phyloP scores from a whole-genome alignment of 192 early-diverging fungal genomes.

The Kappamyces sp. region DNA sequence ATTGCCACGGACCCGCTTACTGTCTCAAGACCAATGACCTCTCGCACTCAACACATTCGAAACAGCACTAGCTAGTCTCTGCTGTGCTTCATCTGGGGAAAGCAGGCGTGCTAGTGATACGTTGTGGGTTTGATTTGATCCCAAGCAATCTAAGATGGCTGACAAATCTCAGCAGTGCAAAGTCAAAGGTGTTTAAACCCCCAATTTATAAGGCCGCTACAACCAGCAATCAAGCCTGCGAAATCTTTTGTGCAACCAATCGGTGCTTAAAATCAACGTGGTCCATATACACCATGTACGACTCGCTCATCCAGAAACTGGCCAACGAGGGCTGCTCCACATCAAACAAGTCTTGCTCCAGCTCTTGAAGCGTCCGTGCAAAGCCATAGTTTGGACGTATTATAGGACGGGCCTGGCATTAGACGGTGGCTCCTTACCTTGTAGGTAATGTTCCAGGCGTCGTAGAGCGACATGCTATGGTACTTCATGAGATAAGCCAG shows the following conservation, averaged over 20 bases:
- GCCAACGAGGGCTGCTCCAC: constrained; percentile 17
- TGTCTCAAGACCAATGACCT: too few species aligned
- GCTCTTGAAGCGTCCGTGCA: constrained; percentile 30
- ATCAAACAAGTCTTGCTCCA: constrained; percentile 26
- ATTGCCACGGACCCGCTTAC: too few species aligned
- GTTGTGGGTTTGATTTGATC: too few species aligned
- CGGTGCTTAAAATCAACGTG: constrained; percentile 29
- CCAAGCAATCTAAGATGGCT: too few species aligned
- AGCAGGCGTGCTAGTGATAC: too few species aligned
- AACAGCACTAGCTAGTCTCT: too few species aligned
- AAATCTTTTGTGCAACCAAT: constrained; percentile 1
- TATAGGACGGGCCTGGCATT: constrained; percentile 33
- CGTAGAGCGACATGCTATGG: constrained; percentile 31
- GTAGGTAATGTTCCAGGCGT: constrained; percentile 38
- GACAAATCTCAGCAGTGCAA: too few species aligned
- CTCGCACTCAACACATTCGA: too few species aligned
- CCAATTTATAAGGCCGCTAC: too few species aligned
- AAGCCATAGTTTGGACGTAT: constrained; percentile 48
- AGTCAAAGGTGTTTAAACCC: too few species aligned
- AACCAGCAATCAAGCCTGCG: too few species aligned
- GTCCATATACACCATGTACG: constrained; percentile 36
- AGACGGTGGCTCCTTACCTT: background rate
- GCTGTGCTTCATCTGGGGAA: too few species aligned
- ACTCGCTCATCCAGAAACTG: constrained; percentile 42
- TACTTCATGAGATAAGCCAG: constrained; percentile 53